phyloP scores from a whole-genome alignment of 805 yeast species.

The Zygoascus flipseniorum region DNA sequence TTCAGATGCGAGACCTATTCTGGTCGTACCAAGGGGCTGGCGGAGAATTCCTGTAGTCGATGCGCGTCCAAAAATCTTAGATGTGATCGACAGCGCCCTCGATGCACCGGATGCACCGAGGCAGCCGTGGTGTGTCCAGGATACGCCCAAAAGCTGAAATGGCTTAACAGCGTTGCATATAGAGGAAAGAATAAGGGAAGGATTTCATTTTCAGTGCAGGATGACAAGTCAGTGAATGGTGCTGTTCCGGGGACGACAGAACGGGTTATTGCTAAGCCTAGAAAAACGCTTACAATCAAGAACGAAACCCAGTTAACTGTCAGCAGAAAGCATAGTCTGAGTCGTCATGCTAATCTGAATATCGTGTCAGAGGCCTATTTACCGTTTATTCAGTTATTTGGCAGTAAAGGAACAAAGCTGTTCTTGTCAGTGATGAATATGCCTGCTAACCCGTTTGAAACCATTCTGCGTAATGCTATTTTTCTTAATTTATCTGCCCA shows the following conservation, averaged over 20 bases:
- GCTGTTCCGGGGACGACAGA: not conserved
- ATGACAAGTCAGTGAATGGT: not conserved
- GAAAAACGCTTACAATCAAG: not conserved
- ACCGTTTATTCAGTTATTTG: not conserved
- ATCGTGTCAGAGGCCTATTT: not conserved
- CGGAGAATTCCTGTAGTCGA: not conserved
- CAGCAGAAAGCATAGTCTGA: not conserved
- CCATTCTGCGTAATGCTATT: not conserved
- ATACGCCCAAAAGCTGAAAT: not conserved
- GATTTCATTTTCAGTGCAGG: not conserved
- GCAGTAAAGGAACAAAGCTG: not conserved
- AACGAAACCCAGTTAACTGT: not conserved
- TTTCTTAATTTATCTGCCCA: not conserved
- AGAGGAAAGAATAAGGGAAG: not conserved
- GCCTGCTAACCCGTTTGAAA: not conserved
- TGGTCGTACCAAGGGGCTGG: not conserved
- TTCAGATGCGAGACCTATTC: constrained; percentile 1
- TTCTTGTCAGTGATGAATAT: not conserved
- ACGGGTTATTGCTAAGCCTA: not conserved
- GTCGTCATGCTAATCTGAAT: not conserved
- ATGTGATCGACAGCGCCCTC: constrained; percentile 1
- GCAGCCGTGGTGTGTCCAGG: not conserved
- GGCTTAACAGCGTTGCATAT: not conserved
- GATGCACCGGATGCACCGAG: not conserved
- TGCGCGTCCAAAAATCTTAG: not conserved